Base-by-base conservation (phyloP, 2,329 filamentous ascomycete genomes). In the Neofusicoccum laricinum region DNA sequence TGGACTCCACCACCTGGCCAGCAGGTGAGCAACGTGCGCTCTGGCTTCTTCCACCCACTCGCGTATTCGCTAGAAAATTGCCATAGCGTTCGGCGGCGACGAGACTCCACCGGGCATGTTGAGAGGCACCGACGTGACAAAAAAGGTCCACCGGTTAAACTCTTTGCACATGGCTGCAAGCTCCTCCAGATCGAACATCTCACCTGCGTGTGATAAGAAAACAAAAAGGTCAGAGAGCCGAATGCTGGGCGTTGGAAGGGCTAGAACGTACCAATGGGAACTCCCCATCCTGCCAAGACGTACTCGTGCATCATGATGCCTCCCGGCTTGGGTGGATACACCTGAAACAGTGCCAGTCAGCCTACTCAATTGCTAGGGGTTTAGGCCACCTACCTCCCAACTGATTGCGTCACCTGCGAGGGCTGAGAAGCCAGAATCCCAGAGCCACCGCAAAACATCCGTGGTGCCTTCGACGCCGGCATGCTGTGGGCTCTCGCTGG, bases 121-220 rank as follows among this genome's bases (percentile, higher is more conserved):
- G 65, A 87, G 71, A 0, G 87, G 86, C 36, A 80, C 80, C 68
- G 85, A 88, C 0, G 83, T 85, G 6, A 90, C 78, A 74, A 90
- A 82, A 69, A 89, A 90, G 3, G 79, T 85, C 71, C 83, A 87
- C 30, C 82, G 76, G 34, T 79, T 77, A 70, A 81, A 74, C 69
- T 79, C 78, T 67, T 84, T 86, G 68, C 85, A 85, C 59, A 84
- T 80, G 43, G 76, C 78, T 3, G 83, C 80, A 49, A 88, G 73
- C 11, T 73, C 77, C 65, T 85, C 82, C 19, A 89, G 73, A 68
- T 78, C 76, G 67, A 73, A 77, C 75, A 78, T 75, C 67, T 78
- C 76, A 15, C 76, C 55, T 59, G n/a, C n/a, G n/a, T n/a, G n/a
- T n/a, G 21, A 38, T 17, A 15, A 38, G 8, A 7, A 6, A 2